phyloP scores from a whole-genome alignment of 2,329 filamentous ascomycete genomes.

The Aspergillus uvarum region DNA sequence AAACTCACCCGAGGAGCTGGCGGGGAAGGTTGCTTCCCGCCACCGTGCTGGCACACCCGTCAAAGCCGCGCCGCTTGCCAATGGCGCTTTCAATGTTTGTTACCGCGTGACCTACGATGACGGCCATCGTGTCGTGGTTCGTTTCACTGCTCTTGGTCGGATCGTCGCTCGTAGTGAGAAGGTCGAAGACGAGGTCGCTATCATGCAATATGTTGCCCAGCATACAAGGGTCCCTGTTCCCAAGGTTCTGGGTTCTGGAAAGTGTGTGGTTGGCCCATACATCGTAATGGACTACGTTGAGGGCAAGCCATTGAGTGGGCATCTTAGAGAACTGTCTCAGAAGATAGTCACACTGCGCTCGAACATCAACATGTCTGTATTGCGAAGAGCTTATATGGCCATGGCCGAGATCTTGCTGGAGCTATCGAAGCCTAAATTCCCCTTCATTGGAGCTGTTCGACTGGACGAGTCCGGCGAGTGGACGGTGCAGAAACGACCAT shows the following conservation, averaged over 20 bases:
- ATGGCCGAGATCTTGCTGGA: slow-evolving; percentile 30
- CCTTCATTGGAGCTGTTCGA: slow-evolving; percentile 25
- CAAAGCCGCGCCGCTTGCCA: slow-evolving; percentile 22
- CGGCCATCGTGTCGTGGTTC: slow-evolving; percentile 26
- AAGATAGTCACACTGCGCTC: slow-evolving; percentile 17
- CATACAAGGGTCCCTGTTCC: slow-evolving; percentile 29
- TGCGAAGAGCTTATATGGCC: slow-evolving; percentile 24
- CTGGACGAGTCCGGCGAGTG: slow-evolving; percentile 15
- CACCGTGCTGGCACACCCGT: slow-evolving; percentile 21
- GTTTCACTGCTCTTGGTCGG: slow-evolving; percentile 30
- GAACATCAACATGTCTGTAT: slow-evolving; percentile 17
- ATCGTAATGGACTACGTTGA: slow-evolving; percentile 30
- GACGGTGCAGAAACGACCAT: slow-evolving; percentile 18
- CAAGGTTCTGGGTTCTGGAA: slow-evolving; percentile 22
- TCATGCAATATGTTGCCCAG: slow-evolving; percentile 27
- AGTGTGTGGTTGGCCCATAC: slow-evolving; percentile 23
- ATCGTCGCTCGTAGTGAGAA: slow-evolving; percentile 30
- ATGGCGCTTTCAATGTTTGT: slow-evolving; percentile 34
- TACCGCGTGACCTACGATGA: slow-evolving; percentile 31
- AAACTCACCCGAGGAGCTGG: slow-evolving; percentile 25
- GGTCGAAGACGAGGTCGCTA: slow-evolving; percentile 28
- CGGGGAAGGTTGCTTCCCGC: slow-evolving; percentile 23
- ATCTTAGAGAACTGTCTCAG: slow-evolving; percentile 23
- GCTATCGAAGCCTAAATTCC: slow-evolving; percentile 27
- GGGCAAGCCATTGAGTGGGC: slow-evolving; percentile 22